Conservation (phyloP, 495 filamentous ascomycete species). For the Monascus purpureus region DNA sequence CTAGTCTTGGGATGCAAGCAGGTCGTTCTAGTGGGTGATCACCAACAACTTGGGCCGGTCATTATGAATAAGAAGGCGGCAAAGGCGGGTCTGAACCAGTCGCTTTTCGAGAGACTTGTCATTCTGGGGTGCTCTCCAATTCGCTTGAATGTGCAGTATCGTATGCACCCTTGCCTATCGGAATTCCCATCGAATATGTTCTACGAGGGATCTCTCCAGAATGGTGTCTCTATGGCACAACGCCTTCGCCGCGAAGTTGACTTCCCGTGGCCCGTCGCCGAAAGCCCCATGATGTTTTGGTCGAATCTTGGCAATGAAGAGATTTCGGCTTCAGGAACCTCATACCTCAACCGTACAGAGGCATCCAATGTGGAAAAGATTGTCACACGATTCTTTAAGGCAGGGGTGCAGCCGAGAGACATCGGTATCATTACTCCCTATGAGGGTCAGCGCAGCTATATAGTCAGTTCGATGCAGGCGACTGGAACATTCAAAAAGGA, state of each 20-base stretch:
- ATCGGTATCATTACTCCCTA: constrained; percentile 99
- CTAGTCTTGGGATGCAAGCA: constrained; percentile 97
- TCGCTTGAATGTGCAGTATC: constrained; percentile 92
- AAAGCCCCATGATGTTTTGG: constrained; percentile 99
- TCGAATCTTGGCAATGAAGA: constrained; percentile 95
- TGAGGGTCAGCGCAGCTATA: constrained; percentile 95
- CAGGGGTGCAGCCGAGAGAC: constrained; percentile 79
- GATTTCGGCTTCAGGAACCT: constrained; percentile 93
- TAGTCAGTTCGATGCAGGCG: constrained; percentile 97
- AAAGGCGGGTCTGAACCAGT: constrained; percentile 94
- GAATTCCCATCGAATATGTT: constrained; percentile 99
- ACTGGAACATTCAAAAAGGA: constrained; percentile 97
- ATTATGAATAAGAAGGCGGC: constrained; percentile 99
- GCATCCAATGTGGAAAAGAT: constrained; percentile 97
- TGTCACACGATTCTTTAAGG: constrained; percentile 97
- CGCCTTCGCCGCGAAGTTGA: constrained; percentile 87
- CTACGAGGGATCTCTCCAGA: constrained; percentile 95
- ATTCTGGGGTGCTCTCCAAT: constrained; percentile 86
- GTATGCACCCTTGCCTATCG: constrained; percentile 97
- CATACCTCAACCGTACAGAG: constrained; percentile 95
- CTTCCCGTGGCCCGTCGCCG: constrained; percentile 92
- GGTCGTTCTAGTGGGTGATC: constrained; percentile 93
- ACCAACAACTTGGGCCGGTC: constrained; percentile 95
- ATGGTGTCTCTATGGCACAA: constrained; percentile 83
- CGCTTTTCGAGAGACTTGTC: constrained; percentile 91